A percentile compares a stretch with the other conserved stretches of the same genome.
Evolutionary conservation across 2,329 filamentous ascomycete species (phyloP).

Genomic region (Clathrospora elynae): DNA sequence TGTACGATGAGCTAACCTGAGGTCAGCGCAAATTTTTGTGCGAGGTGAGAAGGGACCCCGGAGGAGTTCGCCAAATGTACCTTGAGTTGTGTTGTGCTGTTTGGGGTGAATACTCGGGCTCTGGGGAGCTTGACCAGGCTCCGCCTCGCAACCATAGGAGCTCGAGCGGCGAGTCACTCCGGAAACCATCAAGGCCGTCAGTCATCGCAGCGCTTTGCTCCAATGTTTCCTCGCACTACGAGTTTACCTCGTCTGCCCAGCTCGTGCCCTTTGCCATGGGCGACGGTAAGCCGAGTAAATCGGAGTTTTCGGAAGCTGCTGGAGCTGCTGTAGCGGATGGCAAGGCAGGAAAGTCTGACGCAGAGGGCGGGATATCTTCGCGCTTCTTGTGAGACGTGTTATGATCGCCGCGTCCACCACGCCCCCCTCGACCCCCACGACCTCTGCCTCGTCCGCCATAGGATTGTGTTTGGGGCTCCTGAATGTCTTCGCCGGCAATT

Average conservation of each 20-base stretch:
- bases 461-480: conserved; percentile 25
- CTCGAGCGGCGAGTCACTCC: not conserved
- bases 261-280: conserved; percentile 42
- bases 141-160: not conserved
- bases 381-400: conserved; percentile 18
- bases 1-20: not conserved
- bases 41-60: not conserved
- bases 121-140: not conserved
- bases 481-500: conserved; percentile 21
- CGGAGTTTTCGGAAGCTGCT: conserved; percentile 37
- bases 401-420: conserved; percentile 39
- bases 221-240: conserved; percentile 20
- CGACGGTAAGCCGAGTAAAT: conserved; percentile 40
- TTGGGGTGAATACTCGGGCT: no score
- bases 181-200: not conserved
- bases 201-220: not conserved
- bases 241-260: conserved; percentile 55
- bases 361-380: conserved; percentile 40
- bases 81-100: not conserved
- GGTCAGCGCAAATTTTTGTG: no score
- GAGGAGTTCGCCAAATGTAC: not conserved
- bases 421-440: conserved; percentile 39
- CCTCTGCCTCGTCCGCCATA: conserved; percentile 40
- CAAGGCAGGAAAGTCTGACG: conserved; percentile 55
- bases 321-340: conserved; percentile 36